Conservation (phyloP, 768 basidiomycete genomes). For the Lentinula raphanica region DNA sequence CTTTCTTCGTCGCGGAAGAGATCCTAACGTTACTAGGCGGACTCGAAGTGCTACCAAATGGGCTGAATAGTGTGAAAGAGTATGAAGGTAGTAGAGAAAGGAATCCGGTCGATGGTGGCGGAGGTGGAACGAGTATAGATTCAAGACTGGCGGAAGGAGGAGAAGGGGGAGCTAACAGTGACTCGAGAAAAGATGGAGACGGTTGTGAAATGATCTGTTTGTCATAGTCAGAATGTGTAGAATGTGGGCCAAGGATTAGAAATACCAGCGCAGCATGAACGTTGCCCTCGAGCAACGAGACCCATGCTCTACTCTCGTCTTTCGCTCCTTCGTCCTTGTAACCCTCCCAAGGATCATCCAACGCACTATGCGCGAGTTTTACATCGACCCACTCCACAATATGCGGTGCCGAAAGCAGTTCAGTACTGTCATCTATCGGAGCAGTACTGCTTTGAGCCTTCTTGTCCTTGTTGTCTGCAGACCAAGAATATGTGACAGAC, state of each 20-base stretch:
- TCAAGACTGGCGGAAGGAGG: constrained; percentile 32
- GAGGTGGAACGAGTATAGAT: constrained; percentile 56
- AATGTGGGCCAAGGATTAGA: constrained; percentile 10
- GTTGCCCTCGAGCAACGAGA: constrained; percentile 68
- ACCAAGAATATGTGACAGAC: constrained; percentile 11
- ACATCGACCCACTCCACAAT: constrained; percentile 75
- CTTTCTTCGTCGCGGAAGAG: constrained; percentile 26
- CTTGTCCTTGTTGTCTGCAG: constrained; percentile 16
- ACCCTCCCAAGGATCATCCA: constrained; percentile 53
- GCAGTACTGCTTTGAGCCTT: constrained; percentile 12
- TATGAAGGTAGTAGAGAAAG: constrained; percentile 48
- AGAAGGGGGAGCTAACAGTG: constrained; percentile 27
- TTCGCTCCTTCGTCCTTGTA: constrained; percentile 53
- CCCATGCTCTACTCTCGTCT: constrained; percentile 81
- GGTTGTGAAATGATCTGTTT: constrained; percentile 49
- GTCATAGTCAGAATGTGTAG: too few relatives aligned
- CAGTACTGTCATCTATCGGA: constrained; percentile 27
- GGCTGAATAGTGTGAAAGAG: background rate
- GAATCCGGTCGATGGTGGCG: constrained; percentile 67
- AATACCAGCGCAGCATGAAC: constrained; percentile 74
- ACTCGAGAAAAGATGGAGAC: constrained; percentile 33
- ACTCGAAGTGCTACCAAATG: constrained; percentile 34
- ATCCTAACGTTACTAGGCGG: constrained; percentile 31
- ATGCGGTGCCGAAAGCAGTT: constrained; percentile 57
- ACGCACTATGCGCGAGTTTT: constrained; percentile 32